Evolutionary conservation across 108 stramenopile species (phyloP), one percentile per base, ranked within the genome.

Genomic region (Nitzschia putrida): DNA sequence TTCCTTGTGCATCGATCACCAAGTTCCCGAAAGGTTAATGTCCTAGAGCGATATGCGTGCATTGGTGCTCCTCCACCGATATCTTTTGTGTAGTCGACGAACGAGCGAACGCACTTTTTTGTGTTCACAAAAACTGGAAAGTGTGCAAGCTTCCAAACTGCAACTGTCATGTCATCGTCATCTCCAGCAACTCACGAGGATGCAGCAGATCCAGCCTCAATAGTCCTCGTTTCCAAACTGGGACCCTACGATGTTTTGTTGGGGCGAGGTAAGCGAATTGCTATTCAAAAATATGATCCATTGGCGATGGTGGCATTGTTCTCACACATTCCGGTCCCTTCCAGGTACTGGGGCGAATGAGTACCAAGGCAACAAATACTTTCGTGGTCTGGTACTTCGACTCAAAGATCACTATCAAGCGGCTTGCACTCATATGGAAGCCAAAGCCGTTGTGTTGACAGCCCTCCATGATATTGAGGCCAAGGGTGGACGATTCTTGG

Each of bases 281-380:
- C 49, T 50, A n/a, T n/a, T n/a, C n/a, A n/a, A n/a, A 45, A 45
- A 4, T 34, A 3, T 34, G 1, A 34, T 34, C 29, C 29, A 34
- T 34, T 34, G 29, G 29, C n/a, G n/a, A n/a, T n/a, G n/a, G n/a
- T n/a, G 4, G 29, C 29, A 34, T 3, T 34, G 29, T 34, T 34
- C 29, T 34, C 29, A 34, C 47, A 5, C 47, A 49, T 18, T 49
- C 14, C 22, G 54, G 3, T 13, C 21, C 3, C 8, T 21, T 26
- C 22, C n/a, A 54, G 66, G 66, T 1, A 66, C 66, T 38, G 66
- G 66, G 16, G 21, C 61, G 7, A 74, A 76, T 56, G 49, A 40
- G 21, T 54, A 68, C 25, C 18, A 58, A 20, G 68, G 74, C 26
- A 76, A 76, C 60, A 68, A 64, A 25, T 24, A 22, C 0, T 76